Evolutionary conservation across 768 basidiomycete genomes (phyloP), one percentile per base, ranked within the genome.

Genomic region (Termitomyces sp.): DNA sequence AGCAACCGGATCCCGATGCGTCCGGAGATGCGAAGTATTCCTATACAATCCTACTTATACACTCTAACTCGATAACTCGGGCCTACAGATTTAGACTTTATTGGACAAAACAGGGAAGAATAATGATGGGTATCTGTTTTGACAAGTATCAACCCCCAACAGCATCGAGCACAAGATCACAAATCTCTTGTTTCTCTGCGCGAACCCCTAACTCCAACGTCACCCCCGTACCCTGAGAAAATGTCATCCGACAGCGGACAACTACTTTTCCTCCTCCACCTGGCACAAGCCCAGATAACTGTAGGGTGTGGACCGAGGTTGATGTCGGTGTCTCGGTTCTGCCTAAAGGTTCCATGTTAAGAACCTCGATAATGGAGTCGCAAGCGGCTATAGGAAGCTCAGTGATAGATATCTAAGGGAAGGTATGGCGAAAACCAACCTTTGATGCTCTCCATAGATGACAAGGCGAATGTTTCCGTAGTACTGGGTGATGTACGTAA

Each of bases 231-330:
- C 91, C 94, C 59, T 86, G 77, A 44, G 89, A 86, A 72, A 83
- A 98, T 11, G 96, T 98, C 97, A 98, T 99, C 59, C 96, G 82
- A 75, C 90, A 91, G 60, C 94, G 85, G 23, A 86, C 94, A 55
- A 99, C 80, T 33, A 97, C 91, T 75, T 98, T 98, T n/a, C 94
- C 95, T 26, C 91, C 94, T 23, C 94, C 94, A 33, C 96, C 95
- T 26, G 82, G 79, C 17, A 97, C 89, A 60, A 98, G 66, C 44
- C 97, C 97, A 15, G 94, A 92, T 43, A 99, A 71, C 66, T 96
- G 95, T 54, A 99, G 80, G 30, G 95, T 96, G 72, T 99, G 97
- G 49, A 98, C 89, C 3, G 94, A 87, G 9, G 85, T 77, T 28
- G 91, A 91, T 19, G 84, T 75, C 0, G 96, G 93, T 8, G 73